Evolutionary conservation across 2,329 filamentous ascomycete species (phyloP).

Genomic region (Malbranchea cinnamomea): DNA sequence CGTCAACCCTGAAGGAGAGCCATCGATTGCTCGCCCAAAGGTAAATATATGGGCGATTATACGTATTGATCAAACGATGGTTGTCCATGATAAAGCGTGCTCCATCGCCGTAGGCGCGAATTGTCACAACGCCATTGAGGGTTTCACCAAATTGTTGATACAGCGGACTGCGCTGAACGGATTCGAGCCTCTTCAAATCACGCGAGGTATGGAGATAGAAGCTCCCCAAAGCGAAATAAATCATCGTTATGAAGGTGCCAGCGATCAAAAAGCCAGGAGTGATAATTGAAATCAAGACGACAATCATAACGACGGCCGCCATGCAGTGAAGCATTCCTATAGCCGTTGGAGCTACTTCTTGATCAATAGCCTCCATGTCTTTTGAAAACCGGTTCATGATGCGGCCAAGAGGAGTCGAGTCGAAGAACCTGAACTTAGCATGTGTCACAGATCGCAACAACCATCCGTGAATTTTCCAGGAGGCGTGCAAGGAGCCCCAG

Average conservation of each 20-base stretch:
- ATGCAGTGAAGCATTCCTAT: slow-evolving; percentile 58
- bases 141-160: slow-evolving; percentile 99
- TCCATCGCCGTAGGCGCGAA: slow-evolving; percentile 90
- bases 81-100: slow-evolving; percentile 89
- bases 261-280: slow-evolving; percentile 85
- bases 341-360: slow-evolving; percentile 86
- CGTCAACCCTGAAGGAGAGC: slow-evolving; percentile 83
- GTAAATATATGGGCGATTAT: slow-evolving; percentile 87
- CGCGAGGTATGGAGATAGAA: slow-evolving; percentile 90
- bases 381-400: slow-evolving; percentile 99
- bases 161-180: slow-evolving; percentile 80
- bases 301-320: slow-evolving; percentile 63
- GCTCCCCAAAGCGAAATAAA: slow-evolving; percentile 70
- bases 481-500: slow-evolving; percentile 78
- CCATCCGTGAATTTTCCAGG: slow-evolving; percentile 63
- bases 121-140: slow-evolving; percentile 84
- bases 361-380: slow-evolving; percentile 85
- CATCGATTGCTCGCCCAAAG: slow-evolving; percentile 94
- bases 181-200: slow-evolving; percentile 88
- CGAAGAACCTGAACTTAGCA: slow-evolving; percentile 95
- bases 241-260: slow-evolving; percentile 63
- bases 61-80: slow-evolving; percentile 70
- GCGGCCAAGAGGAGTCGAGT: slow-evolving; percentile 86
- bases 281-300: slow-evolving; percentile 72
- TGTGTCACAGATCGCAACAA: slow-evolving; percentile 68